A percentile compares a stretch with the other conserved stretches of the same genome.
phyloP scores from a whole-genome alignment of 164 flowering plant species.

The Platanus orientalis region DNA sequence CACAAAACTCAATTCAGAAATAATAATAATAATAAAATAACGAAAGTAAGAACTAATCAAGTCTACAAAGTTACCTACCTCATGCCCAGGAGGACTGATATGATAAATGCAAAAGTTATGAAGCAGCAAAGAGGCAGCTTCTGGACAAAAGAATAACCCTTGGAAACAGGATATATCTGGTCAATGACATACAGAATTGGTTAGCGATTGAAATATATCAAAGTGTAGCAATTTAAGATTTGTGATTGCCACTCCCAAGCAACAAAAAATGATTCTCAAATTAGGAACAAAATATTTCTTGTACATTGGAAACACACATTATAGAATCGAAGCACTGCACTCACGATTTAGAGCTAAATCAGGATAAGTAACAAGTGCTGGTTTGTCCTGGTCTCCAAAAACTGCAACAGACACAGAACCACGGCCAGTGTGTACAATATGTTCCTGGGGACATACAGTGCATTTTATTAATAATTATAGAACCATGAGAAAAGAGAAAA shows the following conservation, averaged over 20 bases:
- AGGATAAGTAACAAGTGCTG: constrained; percentile 86
- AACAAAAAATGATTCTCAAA: not conserved
- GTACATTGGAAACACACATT: not conserved
- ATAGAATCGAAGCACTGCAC: constrained; percentile 14
- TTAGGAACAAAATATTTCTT: not conserved
- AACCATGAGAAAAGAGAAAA: not conserved
- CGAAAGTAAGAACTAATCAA: constrained; percentile 3
- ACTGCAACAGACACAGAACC: constrained; percentile 81
- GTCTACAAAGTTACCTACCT: constrained; percentile 18
- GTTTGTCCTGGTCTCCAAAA: constrained; percentile 84
- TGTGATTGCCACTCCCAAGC: not conserved
- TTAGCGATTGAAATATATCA: too few relatives aligned
- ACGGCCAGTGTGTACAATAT: constrained; percentile 54
- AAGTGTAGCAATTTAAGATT: too few relatives aligned
- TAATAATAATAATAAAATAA: not conserved
- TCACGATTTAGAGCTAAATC: constrained; percentile 90
- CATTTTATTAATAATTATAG: not conserved
- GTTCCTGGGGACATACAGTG: constrained; percentile 49
- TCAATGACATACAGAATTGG: constrained; percentile 9
- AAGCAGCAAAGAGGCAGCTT: constrained; percentile 24
- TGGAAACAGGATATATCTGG: constrained; percentile 29
- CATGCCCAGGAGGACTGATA: constrained; percentile 26
- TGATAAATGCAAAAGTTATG: constrained; percentile 31
- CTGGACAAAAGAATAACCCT: constrained; percentile 28
- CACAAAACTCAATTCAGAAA: not conserved